phyloP scores from a whole-genome alignment of 176 grass and related monocot species.

The Bothriochloa decipiens region DNA sequence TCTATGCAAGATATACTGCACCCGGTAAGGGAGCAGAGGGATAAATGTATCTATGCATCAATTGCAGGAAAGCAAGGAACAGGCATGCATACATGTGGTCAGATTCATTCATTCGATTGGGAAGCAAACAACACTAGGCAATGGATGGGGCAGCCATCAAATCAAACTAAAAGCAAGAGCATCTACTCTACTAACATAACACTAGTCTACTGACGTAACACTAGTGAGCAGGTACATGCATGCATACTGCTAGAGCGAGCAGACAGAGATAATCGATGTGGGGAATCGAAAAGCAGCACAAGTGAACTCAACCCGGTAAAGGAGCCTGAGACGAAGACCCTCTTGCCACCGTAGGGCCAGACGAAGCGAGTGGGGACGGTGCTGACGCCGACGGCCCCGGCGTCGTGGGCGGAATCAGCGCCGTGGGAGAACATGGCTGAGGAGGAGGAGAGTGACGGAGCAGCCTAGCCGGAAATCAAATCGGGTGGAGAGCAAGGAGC shows the following conservation, averaged over 20 bases:
- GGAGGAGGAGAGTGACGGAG: too few relatives aligned
- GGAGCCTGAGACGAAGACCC: constrained; percentile 81
- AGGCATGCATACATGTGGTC: too few relatives aligned
- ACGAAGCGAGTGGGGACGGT: constrained; percentile 64
- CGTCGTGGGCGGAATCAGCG: constrained; percentile 64
- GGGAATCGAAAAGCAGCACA: background rate
- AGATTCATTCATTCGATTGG: too few relatives aligned
- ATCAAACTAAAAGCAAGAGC: background rate
- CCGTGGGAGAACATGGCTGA: constrained; percentile 71
- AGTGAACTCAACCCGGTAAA: constrained; percentile 61
- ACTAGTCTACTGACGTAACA: too few relatives aligned
- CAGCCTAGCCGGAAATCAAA: too few relatives aligned
- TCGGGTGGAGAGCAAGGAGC: constrained; percentile 19
- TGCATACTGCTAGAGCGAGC: too few relatives aligned
- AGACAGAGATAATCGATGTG: too few relatives aligned
- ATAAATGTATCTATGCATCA: background rate
- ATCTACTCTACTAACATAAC: background rate
- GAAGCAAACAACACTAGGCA: background rate
- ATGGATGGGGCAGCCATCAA: background rate
- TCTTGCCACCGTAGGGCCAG: constrained; percentile 91
- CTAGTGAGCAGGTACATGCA: background rate
- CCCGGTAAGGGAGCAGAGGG: too few relatives aligned
- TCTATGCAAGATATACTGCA: too few relatives aligned
- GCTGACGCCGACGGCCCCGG: constrained; percentile 47
- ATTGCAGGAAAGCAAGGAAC: too few relatives aligned